Conservation (phyloP, 495 filamentous ascomycete genomes). For the Xylaria bambusicola region DNA sequence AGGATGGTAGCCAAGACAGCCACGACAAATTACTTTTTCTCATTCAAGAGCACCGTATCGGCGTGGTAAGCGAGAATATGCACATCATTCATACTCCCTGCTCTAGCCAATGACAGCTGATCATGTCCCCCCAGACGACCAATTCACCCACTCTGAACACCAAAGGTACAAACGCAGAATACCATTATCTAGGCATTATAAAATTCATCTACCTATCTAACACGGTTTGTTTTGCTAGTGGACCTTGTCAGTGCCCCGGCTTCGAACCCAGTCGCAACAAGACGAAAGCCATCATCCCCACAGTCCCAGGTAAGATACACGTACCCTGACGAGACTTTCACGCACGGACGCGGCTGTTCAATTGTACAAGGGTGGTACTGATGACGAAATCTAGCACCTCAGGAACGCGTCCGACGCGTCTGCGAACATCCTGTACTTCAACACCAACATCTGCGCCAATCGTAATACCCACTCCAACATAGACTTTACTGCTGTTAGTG, state of each 20-base stretch:
- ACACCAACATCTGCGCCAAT: neutral
- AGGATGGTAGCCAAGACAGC: constrained; percentile 33
- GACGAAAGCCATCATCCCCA: neutral
- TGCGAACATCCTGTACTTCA: neutral
- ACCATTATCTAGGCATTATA: too few species aligned
- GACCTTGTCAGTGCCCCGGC: neutral
- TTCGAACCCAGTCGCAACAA: neutral
- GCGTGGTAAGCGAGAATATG: constrained; percentile 29
- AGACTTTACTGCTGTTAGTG: too few species aligned
- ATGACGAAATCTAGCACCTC: constrained; percentile 26
- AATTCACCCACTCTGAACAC: constrained; percentile 10
- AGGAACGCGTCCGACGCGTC: constrained; percentile 25
- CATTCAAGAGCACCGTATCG: constrained; percentile 26
- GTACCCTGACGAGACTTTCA: neutral
- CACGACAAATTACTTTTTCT: constrained; percentile 26
- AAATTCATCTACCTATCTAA: too few species aligned
- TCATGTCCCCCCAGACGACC: constrained; percentile 5
- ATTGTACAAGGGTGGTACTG: constrained; percentile 32
- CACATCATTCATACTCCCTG: constrained; percentile 10
- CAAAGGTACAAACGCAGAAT: constrained; percentile 5
- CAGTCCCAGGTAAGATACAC: constrained; percentile 7
- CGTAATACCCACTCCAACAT: neutral
- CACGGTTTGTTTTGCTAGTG: neutral
- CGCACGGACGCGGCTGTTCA: constrained; percentile 4
- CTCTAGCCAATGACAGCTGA: constrained; percentile 14